Evolutionary conservation across 2,329 filamentous ascomycete species (phyloP).

Genomic region (Hypoxylon sp.): DNA sequence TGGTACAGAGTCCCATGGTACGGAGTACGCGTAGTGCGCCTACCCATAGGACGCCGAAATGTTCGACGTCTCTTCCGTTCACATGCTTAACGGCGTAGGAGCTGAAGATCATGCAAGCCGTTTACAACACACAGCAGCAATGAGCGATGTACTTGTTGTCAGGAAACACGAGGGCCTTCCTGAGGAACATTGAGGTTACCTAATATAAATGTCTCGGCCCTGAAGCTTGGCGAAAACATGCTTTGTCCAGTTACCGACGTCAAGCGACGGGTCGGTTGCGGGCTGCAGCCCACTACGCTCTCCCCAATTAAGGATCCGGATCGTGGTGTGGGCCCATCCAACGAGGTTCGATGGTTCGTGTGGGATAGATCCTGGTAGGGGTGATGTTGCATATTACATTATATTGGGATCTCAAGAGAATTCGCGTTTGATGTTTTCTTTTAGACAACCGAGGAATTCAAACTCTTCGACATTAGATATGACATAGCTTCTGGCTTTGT

Average conservation of each 20-base stretch:
- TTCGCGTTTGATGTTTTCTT: constrained; percentile 8
- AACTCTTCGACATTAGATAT: constrained; percentile 12
- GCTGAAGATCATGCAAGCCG: background rate
- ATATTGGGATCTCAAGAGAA: constrained; percentile 17
- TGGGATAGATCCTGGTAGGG: constrained; percentile 38
- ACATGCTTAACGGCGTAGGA: background rate
- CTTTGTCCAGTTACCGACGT: constrained; percentile 13
- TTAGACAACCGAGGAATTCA: background rate
- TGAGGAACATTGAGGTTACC: no score
- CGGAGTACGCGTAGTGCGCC: background rate
- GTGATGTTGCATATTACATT: constrained; percentile 37
- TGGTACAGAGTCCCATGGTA: background rate
- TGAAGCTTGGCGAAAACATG: constrained; percentile 17
- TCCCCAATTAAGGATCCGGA: constrained; percentile 33
- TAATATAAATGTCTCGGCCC: constrained; percentile 6
- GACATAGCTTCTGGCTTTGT: constrained; percentile 17
- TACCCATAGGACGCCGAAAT: background rate
- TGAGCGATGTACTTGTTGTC: background rate
- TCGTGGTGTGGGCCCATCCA: constrained; percentile 29
- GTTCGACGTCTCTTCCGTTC: background rate
- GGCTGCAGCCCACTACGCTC: constrained; percentile 20
- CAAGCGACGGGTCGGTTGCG: constrained; percentile 27
- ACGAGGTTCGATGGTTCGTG: constrained; percentile 33
- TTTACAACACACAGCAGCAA: background rate
- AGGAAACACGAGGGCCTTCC: no score